Evolutionary conservation across 2,329 filamentous ascomycete genomes (phyloP).

Genomic region (Trichoderma sp.): DNA sequence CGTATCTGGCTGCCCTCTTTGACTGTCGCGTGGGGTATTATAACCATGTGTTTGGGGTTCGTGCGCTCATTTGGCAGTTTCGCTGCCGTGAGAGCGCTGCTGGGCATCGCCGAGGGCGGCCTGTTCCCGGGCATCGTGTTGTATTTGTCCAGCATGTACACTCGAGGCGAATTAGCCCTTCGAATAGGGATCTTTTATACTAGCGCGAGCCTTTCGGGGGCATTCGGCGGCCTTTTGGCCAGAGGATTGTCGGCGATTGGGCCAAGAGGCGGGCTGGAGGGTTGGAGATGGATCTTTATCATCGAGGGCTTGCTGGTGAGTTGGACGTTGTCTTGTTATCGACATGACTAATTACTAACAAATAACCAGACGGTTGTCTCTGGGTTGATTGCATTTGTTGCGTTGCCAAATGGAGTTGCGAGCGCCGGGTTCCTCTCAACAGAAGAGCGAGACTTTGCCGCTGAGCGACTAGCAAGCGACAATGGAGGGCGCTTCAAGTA

Average conservation of each 20-base stretch:
- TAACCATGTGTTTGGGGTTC: conserved; percentile 58
- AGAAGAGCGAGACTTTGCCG: conserved; percentile 51
- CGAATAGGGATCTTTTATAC: conserved; percentile 68
- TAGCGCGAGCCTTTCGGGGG: conserved; percentile 62
- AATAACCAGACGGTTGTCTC: conserved; percentile 50
- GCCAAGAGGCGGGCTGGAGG: conserved; percentile 49
- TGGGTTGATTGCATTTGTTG: conserved; percentile 50
- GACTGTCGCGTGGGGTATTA: conserved; percentile 56
- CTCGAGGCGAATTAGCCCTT: conserved; percentile 57
- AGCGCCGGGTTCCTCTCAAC: conserved; percentile 53
- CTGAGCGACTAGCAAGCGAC: conserved; percentile 43
- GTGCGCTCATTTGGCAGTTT: conserved; percentile 56
- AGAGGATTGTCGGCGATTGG: conserved; percentile 61
- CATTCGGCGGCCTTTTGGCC: conserved; percentile 58
- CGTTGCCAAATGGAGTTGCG: conserved; percentile 56
- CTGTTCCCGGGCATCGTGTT: conserved; percentile 66
- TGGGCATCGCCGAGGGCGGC: conserved; percentile 64
- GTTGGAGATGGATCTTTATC: conserved; percentile 64
- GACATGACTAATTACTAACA: background rate
- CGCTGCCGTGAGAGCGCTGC: conserved; percentile 57
- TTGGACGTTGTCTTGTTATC: background rate
- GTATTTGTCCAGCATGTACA: conserved; percentile 64
- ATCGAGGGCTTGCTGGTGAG: conserved; percentile 52
- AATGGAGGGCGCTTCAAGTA: conserved; percentile 37
- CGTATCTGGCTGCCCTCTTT: conserved; percentile 59